Percentiles rank a stretch among this genome's conserved stretches.
Evolutionary conservation across 768 basidiomycete species (phyloP).

Genomic region (Amanita jacksonii): DNA sequence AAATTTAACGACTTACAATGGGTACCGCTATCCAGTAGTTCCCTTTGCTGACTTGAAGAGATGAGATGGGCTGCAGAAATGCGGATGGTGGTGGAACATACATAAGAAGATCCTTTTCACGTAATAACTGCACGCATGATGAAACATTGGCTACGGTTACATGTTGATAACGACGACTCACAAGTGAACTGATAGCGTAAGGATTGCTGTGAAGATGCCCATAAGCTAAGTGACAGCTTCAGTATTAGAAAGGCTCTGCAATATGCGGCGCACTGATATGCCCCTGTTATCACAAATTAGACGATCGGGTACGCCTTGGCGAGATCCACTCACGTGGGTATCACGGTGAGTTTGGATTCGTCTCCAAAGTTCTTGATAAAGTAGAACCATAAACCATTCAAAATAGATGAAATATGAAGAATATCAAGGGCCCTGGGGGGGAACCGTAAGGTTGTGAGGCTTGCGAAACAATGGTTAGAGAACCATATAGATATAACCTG

Average conservation of each 20-base stretch:
- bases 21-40: conserved; percentile 17
- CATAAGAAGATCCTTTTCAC: conserved; percentile 18
- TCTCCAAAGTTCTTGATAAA: conserved; percentile 16
- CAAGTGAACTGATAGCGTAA: conserved; percentile 22
- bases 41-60: conserved; percentile 16
- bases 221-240: conserved; percentile 14
- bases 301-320: not conserved
- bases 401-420: conserved; percentile 17
- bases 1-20: conserved; percentile 14
- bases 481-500: conserved; percentile 5
- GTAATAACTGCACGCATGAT: conserved; percentile 14
- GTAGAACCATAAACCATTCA: conserved; percentile 20
- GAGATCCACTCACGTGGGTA: conserved; percentile 19
- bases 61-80: not conserved
- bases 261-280: conserved; percentile 3
- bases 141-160: not conserved
- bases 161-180: conserved; percentile 7
- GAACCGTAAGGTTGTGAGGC: not conserved
- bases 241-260: not conserved
- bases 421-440: conserved; percentile 17
- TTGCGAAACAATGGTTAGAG: not conserved
- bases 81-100: conserved; percentile 8
- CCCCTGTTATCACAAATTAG: not conserved
- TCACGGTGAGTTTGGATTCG: conserved; percentile 11
- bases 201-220: conserved; percentile 16